Conservation (phyloP, 495 filamentous ascomycete genomes). For the Mytilinidion resinicola region DNA sequence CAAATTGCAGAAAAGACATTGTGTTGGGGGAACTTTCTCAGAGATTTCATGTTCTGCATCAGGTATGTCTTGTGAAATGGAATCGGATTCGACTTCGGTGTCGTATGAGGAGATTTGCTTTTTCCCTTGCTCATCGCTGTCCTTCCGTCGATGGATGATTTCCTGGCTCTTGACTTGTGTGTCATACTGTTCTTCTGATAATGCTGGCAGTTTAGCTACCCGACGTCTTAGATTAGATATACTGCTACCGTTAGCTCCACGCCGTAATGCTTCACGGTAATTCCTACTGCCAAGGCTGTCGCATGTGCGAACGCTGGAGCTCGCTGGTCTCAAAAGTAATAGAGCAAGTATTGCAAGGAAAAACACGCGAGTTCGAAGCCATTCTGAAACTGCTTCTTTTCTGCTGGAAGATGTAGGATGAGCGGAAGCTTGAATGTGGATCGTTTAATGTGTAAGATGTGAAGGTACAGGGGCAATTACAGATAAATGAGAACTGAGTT, state of each 20-base stretch:
- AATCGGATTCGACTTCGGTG: neutral
- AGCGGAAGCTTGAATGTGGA: no score
- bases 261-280: neutral
- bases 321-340: neutral
- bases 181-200: slow-evolving; percentile 19
- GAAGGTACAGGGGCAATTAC: no score
- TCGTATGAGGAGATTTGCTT: slow-evolving; percentile 2
- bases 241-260: slow-evolving; percentile 8
- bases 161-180: slow-evolving; percentile 12
- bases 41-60: slow-evolving; percentile 9
- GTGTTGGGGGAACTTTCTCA: slow-evolving; percentile 7
- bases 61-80: neutral
- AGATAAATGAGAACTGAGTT: no score
- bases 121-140: slow-evolving; percentile 3
- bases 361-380: neutral
- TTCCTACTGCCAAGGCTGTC: neutral
- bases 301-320: neutral
- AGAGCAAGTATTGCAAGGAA: neutral
- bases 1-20: slow-evolving; percentile 28
- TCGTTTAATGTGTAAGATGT: no score
- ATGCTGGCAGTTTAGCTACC: slow-evolving; percentile 19
- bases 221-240: slow-evolving; percentile 27
- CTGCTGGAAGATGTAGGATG: neutral
- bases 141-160: slow-evolving; percentile 6
- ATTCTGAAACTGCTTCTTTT: neutral